These are phyloP conservation scores for Botryotinia convoluta DNA, from an alignment of 2,329 filamentous ascomycete genomes.

Conservation along the genomic window DNA sequence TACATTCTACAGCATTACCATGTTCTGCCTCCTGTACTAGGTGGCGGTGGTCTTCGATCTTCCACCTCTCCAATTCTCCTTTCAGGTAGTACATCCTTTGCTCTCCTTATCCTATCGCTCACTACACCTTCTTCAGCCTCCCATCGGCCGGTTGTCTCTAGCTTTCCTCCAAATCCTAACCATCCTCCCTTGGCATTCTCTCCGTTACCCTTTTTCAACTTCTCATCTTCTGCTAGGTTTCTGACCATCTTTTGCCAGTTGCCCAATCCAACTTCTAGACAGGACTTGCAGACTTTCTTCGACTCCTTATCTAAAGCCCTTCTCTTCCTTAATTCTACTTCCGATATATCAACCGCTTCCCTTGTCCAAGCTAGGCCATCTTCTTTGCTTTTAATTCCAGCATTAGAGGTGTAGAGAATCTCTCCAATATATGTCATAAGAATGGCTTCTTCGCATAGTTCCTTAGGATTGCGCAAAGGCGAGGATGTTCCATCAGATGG, in stretches of 20 bases:
- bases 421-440: constrained; percentile 90
- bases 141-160: constrained; percentile 37
- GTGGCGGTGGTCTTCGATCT: constrained; percentile 9
- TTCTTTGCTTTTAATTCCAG: constrained; percentile 46
- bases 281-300: constrained; percentile 68
- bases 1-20: neutral
- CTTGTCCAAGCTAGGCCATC: constrained; percentile 86
- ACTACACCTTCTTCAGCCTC: constrained; percentile 39
- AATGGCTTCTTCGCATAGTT: constrained; percentile 80
- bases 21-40: neutral
- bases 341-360: constrained; percentile 79
- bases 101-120: constrained; percentile 34
- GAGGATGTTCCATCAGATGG: constrained; percentile 67
- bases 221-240: constrained; percentile 49
- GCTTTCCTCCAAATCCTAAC: constrained; percentile 33
- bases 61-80: constrained; percentile 13
- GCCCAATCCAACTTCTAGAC: constrained; percentile 69
- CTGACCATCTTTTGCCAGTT: constrained; percentile 85
- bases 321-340: constrained; percentile 57
- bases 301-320: constrained; percentile 37
- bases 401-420: constrained; percentile 73
- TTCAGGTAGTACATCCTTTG: constrained; percentile 24
- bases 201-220: constrained; percentile 26
- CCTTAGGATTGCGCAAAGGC: constrained; percentile 60
- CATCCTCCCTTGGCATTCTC: constrained; percentile 26